Evolutionary conservation across 2,329 filamentous ascomycete genomes (phyloP), one percentile per base, ranked within the genome.

Genomic region (Xylaria polymorpha): DNA sequence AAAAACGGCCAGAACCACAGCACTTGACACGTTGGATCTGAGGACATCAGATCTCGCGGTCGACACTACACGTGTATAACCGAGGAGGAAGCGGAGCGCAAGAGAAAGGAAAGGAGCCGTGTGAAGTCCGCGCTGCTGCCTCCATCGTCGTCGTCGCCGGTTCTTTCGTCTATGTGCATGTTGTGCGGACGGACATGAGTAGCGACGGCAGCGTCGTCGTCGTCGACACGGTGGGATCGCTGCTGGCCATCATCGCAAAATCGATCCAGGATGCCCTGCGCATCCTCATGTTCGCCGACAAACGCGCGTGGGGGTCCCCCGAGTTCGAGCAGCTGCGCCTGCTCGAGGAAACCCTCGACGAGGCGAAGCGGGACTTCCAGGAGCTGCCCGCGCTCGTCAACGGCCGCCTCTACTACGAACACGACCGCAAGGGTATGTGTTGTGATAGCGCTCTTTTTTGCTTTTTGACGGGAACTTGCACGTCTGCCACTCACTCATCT

Each of bases 331-430:
- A 89, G 80, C 77, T 85, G 66, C 85, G 83, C 66, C 83, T 85
- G 58, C 81, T 90, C 63, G 84, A 88, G 73, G 80, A 83, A 43
- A 81, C 83, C n/a, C 81, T 90, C 61, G 86, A 88, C 75, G 86
- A 88, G 72, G 87, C 87, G 65, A 87, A 85, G 79, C 84, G 83
- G 77, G 87, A 90, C 79, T 90, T 89, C 71, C 87, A 89, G 79
- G 84, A 87, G 74, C 80, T 90, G 67, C 83, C 83, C 25, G 81
- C 82, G 56, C 80, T 89, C 51, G 83, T 89, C 63, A 85, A 87
- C 71, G 86, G 87, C 37, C 83, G 85, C 73, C 81, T 84, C 55
- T 87, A 88, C 77, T 89, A 89, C 73, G 85, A 88, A 74, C 84
- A 85, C 68, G 87, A 90, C 75, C 81, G 85, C 64, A 85, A 82